These are phyloP conservation scores for Quercus lobata DNA, from an alignment of 331 rosid species.

Conservation along the genomic window DNA sequence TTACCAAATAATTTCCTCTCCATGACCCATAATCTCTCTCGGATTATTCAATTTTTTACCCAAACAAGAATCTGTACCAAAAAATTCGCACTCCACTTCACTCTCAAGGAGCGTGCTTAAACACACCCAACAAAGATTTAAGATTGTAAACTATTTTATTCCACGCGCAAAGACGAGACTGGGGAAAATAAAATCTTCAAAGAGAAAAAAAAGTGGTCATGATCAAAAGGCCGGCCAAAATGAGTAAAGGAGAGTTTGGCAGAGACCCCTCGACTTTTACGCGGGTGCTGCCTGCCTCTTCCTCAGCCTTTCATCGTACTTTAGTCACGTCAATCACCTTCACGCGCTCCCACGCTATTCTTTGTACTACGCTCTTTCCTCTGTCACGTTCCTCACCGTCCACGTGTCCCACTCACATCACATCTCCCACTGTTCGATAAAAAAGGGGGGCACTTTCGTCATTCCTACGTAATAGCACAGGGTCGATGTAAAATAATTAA, in stretches of 20 bases:
- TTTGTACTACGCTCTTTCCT: not conserved
- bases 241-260: conserved; percentile 24
- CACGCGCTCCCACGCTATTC: conserved; percentile 41
- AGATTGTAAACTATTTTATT: too few relatives aligned
- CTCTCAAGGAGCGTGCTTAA: not conserved
- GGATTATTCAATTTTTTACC: not conserved
- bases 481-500: not conserved
- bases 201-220: not conserved
- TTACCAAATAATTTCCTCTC: not conserved
- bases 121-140: not conserved
- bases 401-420: conserved; percentile 13
- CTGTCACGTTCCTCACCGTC: not conserved
- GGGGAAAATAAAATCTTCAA: not conserved
- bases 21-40: not conserved
- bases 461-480: not conserved
- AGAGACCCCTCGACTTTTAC: conserved; percentile 92
- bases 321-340: conserved; percentile 45
- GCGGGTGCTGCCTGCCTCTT: conserved; percentile 57
- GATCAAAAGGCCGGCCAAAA: conserved; percentile 20
- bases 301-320: conserved; percentile 82
- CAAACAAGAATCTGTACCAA: not conserved
- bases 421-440: not conserved
- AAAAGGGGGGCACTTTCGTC: not conserved
- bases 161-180: not conserved
- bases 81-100: not conserved